Evolutionary conservation across 2,329 filamentous ascomycete species (phyloP).

Genomic region (Daldinia eschscholtzii): DNA sequence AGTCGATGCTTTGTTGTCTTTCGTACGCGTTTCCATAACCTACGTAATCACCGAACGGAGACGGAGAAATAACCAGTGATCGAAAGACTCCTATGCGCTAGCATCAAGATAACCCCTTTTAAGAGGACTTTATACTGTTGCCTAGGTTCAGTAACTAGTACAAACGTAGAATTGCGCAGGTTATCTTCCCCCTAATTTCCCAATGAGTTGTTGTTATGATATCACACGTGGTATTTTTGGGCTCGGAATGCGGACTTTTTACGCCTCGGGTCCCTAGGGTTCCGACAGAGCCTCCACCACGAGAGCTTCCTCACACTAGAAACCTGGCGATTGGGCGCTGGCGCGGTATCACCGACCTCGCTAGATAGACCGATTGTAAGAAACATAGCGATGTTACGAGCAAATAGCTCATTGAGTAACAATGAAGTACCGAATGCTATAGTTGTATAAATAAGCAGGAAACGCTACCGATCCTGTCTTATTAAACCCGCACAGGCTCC

Average conservation of each 20-base stretch:
- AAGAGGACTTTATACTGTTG: background rate
- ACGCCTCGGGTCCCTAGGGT: constrained; percentile 28
- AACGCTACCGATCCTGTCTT: background rate
- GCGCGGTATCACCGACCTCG: background rate
- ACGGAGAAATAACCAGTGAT: background rate
- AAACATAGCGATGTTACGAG: background rate
- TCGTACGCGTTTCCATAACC: background rate
- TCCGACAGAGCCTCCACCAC: constrained; percentile 2
- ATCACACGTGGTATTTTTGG: background rate
- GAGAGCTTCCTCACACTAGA: background rate
- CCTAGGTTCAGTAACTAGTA: background rate
- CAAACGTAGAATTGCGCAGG: background rate
- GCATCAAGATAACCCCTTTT: background rate
- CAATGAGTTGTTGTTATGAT: background rate
- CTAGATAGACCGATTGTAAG: background rate
- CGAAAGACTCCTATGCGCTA: background rate
- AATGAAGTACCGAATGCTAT: background rate
- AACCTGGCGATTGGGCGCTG: background rate
- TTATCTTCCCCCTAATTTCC: background rate
- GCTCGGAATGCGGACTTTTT: background rate
- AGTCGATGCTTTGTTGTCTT: background rate
- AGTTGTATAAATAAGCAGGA: background rate
- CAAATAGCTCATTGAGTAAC: background rate
- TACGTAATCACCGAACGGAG: background rate
- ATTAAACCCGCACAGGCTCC: background rate